Evolutionary conservation across 768 basidiomycete species (phyloP), one percentile per base, ranked within the genome.

Genomic region (Lactifluus volemus): DNA sequence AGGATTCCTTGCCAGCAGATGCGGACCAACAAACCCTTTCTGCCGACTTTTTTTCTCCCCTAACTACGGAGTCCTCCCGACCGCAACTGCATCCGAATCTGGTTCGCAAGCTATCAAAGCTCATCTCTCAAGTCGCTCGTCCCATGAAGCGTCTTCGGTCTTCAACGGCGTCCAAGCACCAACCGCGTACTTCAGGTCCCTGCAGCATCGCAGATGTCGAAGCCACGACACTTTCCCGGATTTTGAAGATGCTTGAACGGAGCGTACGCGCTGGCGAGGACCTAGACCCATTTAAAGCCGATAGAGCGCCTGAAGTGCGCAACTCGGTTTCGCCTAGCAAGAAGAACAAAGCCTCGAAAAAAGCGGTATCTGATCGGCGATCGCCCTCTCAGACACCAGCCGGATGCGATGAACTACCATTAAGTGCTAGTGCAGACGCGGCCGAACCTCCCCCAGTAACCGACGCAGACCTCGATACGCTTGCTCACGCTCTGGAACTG

Each of bases 241-340:
- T 92, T 32, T 70, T 96, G 63, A 89, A 88, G 72, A 75, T 92
- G 15, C 74, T 98, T 2, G 90, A 92, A 67, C 79, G 93, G 41
- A 88, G 83, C 53, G 84, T 95, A 54, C 83, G 81, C 63, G 80
- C 84, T 2, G 88, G 85, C 0, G 89, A 93, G 70, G 84, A 86
- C 63, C 61, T 89, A 9, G 86, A 88, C 61, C 86, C 88, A 0
- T 91, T 97, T 65, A 75, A 73, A 8, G 67, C 72, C 60, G 64
- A 74, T 58, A 53, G 58, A 53, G 63, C 59, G 25, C 17, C 10
- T 25, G 60, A 48, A 39, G 49, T 47, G 52, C 60, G 58, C 39
- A 48, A 65, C 17, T 64, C 56, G 21, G 72, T 72, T 60, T 64
- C 67, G 5, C 49, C 63, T 1, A 67, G 59, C 38, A 64, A 58